These are phyloP conservation scores for Rosa multiflora DNA, from an alignment of 306 rosid genomes.

Conservation along the genomic window DNA sequence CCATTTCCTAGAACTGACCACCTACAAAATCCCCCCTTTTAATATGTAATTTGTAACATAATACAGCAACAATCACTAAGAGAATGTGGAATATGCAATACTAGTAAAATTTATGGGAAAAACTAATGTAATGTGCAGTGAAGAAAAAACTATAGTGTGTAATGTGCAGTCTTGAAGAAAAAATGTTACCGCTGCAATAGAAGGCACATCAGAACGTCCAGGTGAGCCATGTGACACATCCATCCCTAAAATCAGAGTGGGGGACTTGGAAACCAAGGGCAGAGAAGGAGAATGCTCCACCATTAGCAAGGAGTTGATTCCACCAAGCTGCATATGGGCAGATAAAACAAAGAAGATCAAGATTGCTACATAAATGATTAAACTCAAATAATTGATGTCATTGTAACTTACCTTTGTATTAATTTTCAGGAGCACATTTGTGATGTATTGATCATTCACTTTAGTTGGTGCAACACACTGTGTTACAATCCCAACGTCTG, in stretches of 20 bases:
- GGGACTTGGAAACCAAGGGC: conserved; percentile 29
- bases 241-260: conserved; percentile 52
- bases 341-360: neutral
- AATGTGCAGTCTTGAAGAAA: no score
- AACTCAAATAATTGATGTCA: neutral
- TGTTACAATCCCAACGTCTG: conserved; percentile 33
- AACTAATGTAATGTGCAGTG: no score
- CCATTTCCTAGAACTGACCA: conserved; percentile 86
- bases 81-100: neutral
- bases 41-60: no score
- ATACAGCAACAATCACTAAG: neutral
- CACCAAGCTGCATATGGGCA: conserved; percentile 30
- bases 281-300: conserved; percentile 25
- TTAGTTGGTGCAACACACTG: conserved; percentile 15
- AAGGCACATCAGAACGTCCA: conserved; percentile 37
- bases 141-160: no score
- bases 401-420: conserved; percentile 30
- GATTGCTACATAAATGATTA: neutral
- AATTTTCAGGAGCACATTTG: conserved; percentile 46
- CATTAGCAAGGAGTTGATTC: conserved; percentile 37
- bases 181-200: conserved; percentile 43
- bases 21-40: neutral
- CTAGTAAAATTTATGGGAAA: no score
- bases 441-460: conserved; percentile 45
- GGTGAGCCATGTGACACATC: conserved; percentile 59